phyloP scores from a whole-genome alignment of 1,284 basidiomycete genomes.

The Cryptococcus sp. region DNA sequence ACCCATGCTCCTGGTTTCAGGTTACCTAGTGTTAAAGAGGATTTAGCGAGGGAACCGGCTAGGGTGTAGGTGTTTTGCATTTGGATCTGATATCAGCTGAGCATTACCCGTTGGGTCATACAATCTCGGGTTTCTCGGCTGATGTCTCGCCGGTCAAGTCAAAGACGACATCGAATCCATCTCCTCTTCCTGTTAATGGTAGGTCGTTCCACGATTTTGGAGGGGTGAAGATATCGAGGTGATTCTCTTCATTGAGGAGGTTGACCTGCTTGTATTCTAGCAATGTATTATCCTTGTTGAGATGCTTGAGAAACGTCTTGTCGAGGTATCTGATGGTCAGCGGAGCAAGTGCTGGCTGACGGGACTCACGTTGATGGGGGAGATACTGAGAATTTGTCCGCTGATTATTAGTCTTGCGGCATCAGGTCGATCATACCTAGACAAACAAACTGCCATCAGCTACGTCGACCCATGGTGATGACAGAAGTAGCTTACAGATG shows the following conservation, averaged over 20 bases:
- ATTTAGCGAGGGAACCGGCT: constrained; percentile 60
- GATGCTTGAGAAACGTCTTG: constrained; percentile 63
- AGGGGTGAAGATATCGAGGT: constrained; percentile 35
- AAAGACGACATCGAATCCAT: constrained; percentile 39
- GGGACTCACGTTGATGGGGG: constrained; percentile 75
- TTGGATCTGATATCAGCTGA: constrained; percentile 49
- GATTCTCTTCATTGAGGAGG: constrained; percentile 55
- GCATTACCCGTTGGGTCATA: constrained; percentile 19
- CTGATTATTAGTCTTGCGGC: constrained; percentile 33
- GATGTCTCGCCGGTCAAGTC: constrained; percentile 63
- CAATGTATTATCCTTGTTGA: constrained; percentile 41
- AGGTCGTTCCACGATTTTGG: constrained; percentile 20
- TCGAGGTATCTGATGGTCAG: constrained; percentile 64
- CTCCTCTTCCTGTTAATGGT: not conserved
- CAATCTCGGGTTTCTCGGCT: constrained; percentile 68
- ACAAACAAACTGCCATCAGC: constrained; percentile 65
- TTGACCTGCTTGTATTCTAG: constrained; percentile 75
- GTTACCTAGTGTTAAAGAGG: constrained; percentile 56
- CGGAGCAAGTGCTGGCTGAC: constrained; percentile 2
- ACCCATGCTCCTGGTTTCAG: constrained; percentile 67
- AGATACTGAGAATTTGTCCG: constrained; percentile 76
- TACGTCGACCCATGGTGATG: constrained; percentile 62
- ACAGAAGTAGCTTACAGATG: constrained; percentile 10
- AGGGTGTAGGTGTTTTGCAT: constrained; percentile 72
- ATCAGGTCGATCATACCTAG: constrained; percentile 51